A percentile compares a stretch with the other conserved stretches of the same genome.
These are phyloP conservation scores for Pisolithus marmoratus DNA, from an alignment of 768 basidiomycete genomes.

Conservation along the genomic window DNA sequence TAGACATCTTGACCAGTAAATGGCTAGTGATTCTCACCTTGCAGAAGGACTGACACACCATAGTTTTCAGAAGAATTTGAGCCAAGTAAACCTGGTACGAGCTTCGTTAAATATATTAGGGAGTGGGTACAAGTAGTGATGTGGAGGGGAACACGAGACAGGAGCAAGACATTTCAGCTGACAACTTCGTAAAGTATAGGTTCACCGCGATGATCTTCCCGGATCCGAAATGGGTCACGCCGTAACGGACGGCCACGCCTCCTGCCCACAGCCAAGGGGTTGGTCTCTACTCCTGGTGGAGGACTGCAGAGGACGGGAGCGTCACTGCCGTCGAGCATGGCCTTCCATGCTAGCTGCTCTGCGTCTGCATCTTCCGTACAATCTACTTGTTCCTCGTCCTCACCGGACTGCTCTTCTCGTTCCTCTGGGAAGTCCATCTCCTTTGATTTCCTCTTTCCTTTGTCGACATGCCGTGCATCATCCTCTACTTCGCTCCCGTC, in stretches of 20 bases:
- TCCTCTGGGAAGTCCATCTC: not conserved
- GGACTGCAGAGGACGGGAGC: not conserved
- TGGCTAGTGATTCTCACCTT: too few relatives aligned
- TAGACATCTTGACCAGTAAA: too few relatives aligned
- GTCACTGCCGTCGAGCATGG: not conserved
- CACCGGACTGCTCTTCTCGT: not conserved
- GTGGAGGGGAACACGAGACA: too few relatives aligned
- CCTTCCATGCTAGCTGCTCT: not conserved
- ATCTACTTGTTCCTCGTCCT: not conserved
- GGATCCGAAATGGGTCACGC: conserved; percentile 1
- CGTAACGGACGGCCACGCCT: conserved; percentile 1
- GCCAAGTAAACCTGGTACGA: too few relatives aligned
- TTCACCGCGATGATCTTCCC: conserved; percentile 2
- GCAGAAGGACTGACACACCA: too few relatives aligned
- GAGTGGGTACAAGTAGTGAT: not conserved
- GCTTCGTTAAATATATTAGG: not conserved
- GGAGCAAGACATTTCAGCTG: not conserved
- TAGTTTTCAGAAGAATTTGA: too few relatives aligned
- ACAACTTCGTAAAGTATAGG: conserved; percentile 1
- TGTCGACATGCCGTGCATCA: not conserved
- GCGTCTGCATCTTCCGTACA: not conserved
- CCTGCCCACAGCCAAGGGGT: not conserved
- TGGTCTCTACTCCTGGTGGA: not conserved
- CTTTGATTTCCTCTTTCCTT: not conserved
- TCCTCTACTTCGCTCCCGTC: not conserved